Conservation (phyloP, 306 rosid genomes). For the Fragaria iinumae region DNA sequence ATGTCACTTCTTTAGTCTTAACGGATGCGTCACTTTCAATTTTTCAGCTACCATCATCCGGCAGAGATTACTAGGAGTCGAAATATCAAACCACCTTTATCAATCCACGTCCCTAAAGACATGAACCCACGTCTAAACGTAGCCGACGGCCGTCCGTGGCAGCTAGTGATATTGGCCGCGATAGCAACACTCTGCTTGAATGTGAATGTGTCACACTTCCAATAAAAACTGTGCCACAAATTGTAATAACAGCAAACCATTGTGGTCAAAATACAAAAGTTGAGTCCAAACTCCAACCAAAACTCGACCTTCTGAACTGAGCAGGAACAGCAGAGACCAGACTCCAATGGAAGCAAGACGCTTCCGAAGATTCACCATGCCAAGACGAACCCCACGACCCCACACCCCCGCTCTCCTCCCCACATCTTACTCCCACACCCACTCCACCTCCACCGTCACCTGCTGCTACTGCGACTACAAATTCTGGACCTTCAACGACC, state of each 20-base stretch:
- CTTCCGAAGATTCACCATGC: conserved; percentile 24
- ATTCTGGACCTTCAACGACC: conserved; percentile 45
- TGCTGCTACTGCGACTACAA: conserved; percentile 56
- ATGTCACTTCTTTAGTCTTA: too few relatives aligned
- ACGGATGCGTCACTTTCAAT: too few relatives aligned
- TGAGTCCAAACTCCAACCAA: not conserved
- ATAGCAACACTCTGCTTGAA: too few relatives aligned
- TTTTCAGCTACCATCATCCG: too few relatives aligned
- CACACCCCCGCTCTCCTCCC: conserved; percentile 22
- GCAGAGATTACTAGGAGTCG: too few relatives aligned
- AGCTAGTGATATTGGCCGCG: too few relatives aligned
- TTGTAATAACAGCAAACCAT: not conserved
- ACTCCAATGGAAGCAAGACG: conserved; percentile 33
- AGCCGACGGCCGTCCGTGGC: too few relatives aligned
- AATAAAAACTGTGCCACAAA: not conserved
- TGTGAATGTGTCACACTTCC: too few relatives aligned
- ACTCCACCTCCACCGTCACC: conserved; percentile 17
- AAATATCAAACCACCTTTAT: too few relatives aligned
- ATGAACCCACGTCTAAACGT: too few relatives aligned
- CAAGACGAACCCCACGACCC: conserved; percentile 8
- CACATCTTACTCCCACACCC: conserved; percentile 8
- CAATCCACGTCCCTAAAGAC: too few relatives aligned
- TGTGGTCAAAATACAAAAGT: not conserved
- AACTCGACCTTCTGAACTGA: not conserved
- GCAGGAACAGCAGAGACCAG: not conserved